phyloP scores from a whole-genome alignment of 2,329 filamentous ascomycete species.

The Aspergillus sp. region DNA sequence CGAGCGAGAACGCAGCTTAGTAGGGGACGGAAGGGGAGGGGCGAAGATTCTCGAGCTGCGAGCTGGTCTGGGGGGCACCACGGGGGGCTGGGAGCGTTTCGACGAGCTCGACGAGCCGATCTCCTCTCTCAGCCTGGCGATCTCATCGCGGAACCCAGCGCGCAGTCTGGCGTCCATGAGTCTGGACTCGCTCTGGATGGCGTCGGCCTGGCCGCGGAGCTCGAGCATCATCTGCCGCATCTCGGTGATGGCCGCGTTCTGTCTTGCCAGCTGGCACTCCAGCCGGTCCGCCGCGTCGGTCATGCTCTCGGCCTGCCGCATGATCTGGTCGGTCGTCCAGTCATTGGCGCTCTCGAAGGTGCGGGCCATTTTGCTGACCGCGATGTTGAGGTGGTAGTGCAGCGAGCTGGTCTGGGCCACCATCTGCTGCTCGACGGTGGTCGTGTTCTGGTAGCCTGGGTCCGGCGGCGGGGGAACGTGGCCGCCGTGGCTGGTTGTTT shows the following conservation, averaged over 20 bases:
- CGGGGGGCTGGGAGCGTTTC: too few species aligned
- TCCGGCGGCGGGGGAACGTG: conserved; percentile 17
- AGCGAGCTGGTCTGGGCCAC: conserved; percentile 10
- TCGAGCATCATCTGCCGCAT: conserved; percentile 6
- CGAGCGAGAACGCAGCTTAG: too few species aligned
- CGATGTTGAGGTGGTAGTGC: conserved; percentile 13
- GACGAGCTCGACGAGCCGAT: too few species aligned
- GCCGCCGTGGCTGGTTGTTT: conserved; percentile 10
- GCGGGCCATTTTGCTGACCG: conserved; percentile 6
- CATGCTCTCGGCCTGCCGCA: conserved; percentile 11
- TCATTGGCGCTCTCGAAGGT: conserved; percentile 12
- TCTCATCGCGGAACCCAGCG: conserved; percentile 6
- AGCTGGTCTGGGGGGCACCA: too few species aligned
- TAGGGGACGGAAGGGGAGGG: too few species aligned
- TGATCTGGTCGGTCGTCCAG: conserved; percentile 14
- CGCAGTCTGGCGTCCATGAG: conserved; percentile 8
- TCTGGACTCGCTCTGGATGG: conserved; percentile 5
- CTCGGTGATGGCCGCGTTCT: conserved; percentile 9
- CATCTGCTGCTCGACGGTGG: conserved; percentile 15
- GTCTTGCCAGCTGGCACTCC: conserved; percentile 6
- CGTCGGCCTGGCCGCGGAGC: conserved; percentile 6
- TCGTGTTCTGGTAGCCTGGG: conserved; percentile 13
- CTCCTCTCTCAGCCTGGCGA: conserved; percentile 8
- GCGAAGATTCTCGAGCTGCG: too few species aligned
- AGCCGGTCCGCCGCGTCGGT: conserved; percentile 9